A percentile compares a stretch with the other conserved stretches of the same genome.
These are phyloP conservation scores for Solanum sparsipilum DNA, from an alignment of 257 asterid genomes.

Conservation along the genomic window DNA sequence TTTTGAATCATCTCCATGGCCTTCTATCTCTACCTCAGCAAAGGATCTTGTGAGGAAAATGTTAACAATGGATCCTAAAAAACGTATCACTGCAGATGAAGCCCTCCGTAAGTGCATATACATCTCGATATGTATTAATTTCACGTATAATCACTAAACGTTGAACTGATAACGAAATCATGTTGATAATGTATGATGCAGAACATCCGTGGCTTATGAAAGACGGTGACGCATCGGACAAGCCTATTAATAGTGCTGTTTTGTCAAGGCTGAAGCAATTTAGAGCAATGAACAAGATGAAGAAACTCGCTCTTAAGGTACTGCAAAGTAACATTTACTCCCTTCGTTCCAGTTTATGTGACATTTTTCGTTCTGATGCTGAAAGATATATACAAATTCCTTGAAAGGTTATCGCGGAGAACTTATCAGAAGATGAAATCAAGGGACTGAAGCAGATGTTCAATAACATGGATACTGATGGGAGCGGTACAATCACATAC, in stretches of 20 bases:
- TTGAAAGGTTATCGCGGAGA: constrained; percentile 77
- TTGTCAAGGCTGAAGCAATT: constrained; percentile 83
- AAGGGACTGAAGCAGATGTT: constrained; percentile 77
- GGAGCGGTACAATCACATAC: constrained; percentile 68
- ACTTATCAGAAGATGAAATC: constrained; percentile 65
- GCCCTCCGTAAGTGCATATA: constrained; percentile 23
- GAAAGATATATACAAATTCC: not conserved
- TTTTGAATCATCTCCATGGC: constrained; percentile 34
- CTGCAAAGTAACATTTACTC: not conserved
- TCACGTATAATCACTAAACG: not conserved
- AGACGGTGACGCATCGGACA: constrained; percentile 87
- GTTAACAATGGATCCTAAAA: constrained; percentile 24
- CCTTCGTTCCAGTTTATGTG: not conserved
- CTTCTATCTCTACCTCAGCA: constrained; percentile 32
- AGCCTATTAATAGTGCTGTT: constrained; percentile 77
- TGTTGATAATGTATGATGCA: constrained; percentile 15
- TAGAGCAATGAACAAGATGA: constrained; percentile 85
- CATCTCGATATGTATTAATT: not conserved
- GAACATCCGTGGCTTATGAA: constrained; percentile 92
- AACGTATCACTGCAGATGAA: constrained; percentile 25
- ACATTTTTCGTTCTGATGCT: not conserved
- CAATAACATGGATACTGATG: constrained; percentile 79
- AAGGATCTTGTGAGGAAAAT: constrained; percentile 33
- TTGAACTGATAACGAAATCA: not conserved
- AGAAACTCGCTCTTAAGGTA: constrained; percentile 87